phyloP scores from a whole-genome alignment of 441 rosid species.

The Rhodomyrtus psidioides region DNA sequence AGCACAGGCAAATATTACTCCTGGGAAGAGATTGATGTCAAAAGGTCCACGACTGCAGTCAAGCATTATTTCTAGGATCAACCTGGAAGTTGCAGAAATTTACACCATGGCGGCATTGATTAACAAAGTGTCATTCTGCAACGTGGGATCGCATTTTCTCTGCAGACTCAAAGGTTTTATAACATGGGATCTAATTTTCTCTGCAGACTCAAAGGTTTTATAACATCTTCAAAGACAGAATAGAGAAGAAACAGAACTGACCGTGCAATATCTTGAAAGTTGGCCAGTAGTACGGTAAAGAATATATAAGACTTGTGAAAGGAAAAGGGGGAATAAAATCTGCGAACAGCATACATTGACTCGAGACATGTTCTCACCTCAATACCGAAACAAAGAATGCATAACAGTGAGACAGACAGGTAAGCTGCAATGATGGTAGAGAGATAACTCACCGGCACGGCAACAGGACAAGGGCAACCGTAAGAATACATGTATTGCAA shows the following conservation, averaged over 20 bases:
- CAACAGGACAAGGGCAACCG: neutral
- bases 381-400: neutral
- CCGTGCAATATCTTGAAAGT: neutral
- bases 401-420: neutral
- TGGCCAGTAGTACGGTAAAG: neutral
- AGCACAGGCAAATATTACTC: too few relatives aligned
- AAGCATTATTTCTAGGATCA: neutral
- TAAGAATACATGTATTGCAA: neutral
- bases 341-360: rapidly evolving
- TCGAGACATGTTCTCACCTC: neutral
- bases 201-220: neutral
- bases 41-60: neutral
- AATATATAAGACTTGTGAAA: neutral
- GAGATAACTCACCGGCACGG: neutral
- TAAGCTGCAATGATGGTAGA: neutral
- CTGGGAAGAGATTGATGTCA: neutral
- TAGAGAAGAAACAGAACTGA: neutral
- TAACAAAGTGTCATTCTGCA: neutral
- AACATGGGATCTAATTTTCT: neutral
- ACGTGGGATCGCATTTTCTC: neutral
- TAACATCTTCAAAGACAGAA: neutral
- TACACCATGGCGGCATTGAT: neutral
- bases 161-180: neutral
- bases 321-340: neutral
- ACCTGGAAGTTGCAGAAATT: neutral